Evolutionary conservation across 495 filamentous ascomycete genomes (phyloP), one percentile per base, ranked within the genome.

Genomic region (Talaromyces nanjingensis): DNA sequence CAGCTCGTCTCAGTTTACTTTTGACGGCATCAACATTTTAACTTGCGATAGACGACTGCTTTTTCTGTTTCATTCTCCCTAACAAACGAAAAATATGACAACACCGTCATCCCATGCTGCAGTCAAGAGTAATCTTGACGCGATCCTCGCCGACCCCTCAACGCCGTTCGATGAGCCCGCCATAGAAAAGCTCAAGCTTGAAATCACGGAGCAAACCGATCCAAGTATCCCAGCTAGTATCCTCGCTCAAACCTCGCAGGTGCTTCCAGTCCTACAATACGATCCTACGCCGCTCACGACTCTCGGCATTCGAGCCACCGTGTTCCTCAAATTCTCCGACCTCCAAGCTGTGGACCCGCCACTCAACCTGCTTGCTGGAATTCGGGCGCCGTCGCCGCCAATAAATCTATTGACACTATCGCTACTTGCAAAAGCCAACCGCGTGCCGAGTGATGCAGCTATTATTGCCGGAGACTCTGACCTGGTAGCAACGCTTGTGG

Each of bases 331-430:
- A 42, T 84, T 83, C 66, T 65, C 72, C 12, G 74, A 79, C 27
- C 71, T 83, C 33, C 76, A 75, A 27, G 68, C 77, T 6, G 65
- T 84, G 42, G 62, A 80, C 4, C 81, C 81, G 42, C 72, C 80
- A 2, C 72, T 82, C 27, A 69, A 83, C 57, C 77, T 84, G 56
- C 63, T 75, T 58, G 78, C 79, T 25, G 81, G 81, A 7, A 81
- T 92, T 55, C 75, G 77, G 47, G 84, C 86, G 4, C 82, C 86
- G 0, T 83, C 85, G 3, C 77, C 82, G 16, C 82, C 87, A 0
- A 84, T 89, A 68, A 92, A 93, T 68, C 68, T 87, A 11, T 81
- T 93, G 20, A 88, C 84, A 61, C 80, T 96, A 29, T 78, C 83
- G 3, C 72, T 96, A 60, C 74, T 97, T 55, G 80, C 82, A 65